Percentiles rank a stretch among this genome's conserved stretches.
Conservation (phyloP, 768 basidiomycete genomes). For the Amanita phalloides region DNA sequence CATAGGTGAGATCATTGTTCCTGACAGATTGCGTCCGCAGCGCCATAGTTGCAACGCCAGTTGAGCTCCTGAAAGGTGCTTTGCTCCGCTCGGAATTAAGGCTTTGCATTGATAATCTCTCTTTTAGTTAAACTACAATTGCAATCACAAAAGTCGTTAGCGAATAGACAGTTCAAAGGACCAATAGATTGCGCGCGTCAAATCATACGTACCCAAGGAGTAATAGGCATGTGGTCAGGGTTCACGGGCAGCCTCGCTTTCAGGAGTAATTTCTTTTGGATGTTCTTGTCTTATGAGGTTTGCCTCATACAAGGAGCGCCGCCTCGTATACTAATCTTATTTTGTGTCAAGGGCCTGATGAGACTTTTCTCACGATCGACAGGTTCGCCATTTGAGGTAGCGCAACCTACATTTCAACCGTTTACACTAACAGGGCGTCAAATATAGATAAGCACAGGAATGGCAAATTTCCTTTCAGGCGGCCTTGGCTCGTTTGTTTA, state of each 20-base stretch:
- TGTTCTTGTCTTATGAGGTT: constrained; percentile 68
- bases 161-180: constrained; percentile 49
- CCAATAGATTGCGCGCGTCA: constrained; percentile 59
- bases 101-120: constrained; percentile 1
- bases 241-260: constrained; percentile 65
- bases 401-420: background rate
- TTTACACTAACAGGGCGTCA: background rate
- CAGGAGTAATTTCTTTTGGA: constrained; percentile 67
- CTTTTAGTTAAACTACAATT: constrained; percentile 54
- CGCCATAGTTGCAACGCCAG: constrained; percentile 61
- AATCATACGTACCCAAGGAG: constrained; percentile 50
- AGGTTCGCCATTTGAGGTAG: constrained; percentile 53
- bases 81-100: constrained; percentile 4
- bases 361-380: constrained; percentile 41
- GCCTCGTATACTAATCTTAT: constrained; percentile 10
- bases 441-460: constrained; percentile 44
- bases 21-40: constrained; percentile 21
- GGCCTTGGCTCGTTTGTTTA: constrained; percentile 52
- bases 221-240: constrained; percentile 64
- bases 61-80: constrained; percentile 43
- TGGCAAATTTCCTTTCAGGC: constrained; percentile 56
- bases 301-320: constrained; percentile 8
- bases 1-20: constrained; percentile 4
- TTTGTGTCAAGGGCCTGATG: constrained; percentile 39
- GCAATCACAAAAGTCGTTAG: constrained; percentile 40